These are phyloP conservation scores for Cladorrhinum samala DNA, from an alignment of 495 filamentous ascomycete species.

Conservation along the genomic window DNA sequence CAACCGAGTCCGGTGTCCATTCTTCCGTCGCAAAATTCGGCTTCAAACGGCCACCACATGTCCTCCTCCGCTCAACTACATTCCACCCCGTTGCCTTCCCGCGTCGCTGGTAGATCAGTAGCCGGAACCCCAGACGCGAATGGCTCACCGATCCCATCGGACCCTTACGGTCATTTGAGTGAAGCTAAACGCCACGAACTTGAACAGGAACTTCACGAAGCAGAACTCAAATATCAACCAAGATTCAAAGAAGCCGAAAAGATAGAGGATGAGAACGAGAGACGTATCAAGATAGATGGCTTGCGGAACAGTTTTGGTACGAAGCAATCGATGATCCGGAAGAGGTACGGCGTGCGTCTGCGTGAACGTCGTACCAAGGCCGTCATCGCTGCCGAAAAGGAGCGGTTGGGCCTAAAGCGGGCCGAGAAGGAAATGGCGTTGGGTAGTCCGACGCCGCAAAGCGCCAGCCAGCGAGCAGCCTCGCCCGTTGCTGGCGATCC, in stretches of 20 bases:
- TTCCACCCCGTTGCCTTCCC: slow-evolving; percentile 11
- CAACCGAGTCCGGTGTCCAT: slow-evolving; percentile 13
- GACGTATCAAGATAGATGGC: slow-evolving; percentile 31
- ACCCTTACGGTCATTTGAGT: slow-evolving; percentile 38
- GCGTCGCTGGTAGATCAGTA: neutral
- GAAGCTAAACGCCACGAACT: slow-evolving; percentile 18
- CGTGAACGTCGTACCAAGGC: slow-evolving; percentile 38
- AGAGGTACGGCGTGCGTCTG: slow-evolving; percentile 44
- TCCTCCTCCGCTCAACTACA: slow-evolving; percentile 8
- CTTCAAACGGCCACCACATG: slow-evolving; percentile 10
- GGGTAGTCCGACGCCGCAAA: neutral
- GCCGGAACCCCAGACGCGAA: slow-evolving; percentile 4
- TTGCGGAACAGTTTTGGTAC: slow-evolving; percentile 42
- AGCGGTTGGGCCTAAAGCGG: slow-evolving; percentile 31
- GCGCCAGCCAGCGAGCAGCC: neutral
- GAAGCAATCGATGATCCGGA: slow-evolving; percentile 44
- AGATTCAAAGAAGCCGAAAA: slow-evolving; percentile 35
- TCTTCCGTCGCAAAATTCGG: slow-evolving; percentile 11
- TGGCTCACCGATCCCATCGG: slow-evolving; percentile 17
- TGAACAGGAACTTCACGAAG: slow-evolving; percentile 32
- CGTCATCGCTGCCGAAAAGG: slow-evolving; percentile 36
- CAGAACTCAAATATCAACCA: slow-evolving; percentile 31
- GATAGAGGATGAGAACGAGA: slow-evolving; percentile 28
- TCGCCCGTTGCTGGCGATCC: neutral
- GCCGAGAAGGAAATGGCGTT: slow-evolving; percentile 15